Conservation (phyloP, 2,329 filamentous ascomycete genomes). For the Diplodia corticola region DNA sequence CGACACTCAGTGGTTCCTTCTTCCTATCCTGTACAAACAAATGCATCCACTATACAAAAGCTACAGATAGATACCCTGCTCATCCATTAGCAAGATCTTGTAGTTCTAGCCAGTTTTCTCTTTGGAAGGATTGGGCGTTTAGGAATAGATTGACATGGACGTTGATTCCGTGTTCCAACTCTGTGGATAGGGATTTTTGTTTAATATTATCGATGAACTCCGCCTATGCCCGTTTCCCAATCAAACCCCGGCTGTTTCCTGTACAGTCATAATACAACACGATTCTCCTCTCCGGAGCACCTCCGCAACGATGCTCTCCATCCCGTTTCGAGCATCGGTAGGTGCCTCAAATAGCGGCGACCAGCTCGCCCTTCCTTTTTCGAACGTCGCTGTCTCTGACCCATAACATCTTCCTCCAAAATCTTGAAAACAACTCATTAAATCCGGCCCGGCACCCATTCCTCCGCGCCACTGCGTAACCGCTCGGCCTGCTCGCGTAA, state of each 20-base stretch:
- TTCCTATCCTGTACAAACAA: neutral
- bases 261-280: constrained; percentile 14
- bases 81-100: neutral
- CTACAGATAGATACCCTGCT: constrained; percentile 18
- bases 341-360: neutral
- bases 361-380: neutral
- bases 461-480: constrained; percentile 34
- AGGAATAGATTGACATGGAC: neutral
- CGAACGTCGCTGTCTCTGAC: neutral
- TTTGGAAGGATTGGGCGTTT: neutral
- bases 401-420: neutral
- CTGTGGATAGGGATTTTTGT: neutral
- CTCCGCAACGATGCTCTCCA: neutral
- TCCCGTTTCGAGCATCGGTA: neutral
- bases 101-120: neutral
- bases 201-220: neutral
- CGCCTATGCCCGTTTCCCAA: constrained; percentile 11
- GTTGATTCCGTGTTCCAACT: neutral
- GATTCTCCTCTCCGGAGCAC: neutral
- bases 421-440: neutral
- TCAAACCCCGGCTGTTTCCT: neutral
- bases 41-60: neutral
- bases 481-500: constrained; percentile 30
- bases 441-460: constrained; percentile 35
- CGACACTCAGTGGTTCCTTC: neutral